Percentiles rank a stretch among this genome's conserved stretches.
phyloP scores from a whole-genome alignment of 495 filamentous ascomycete genomes.

The Trichoderma orchidacearum region DNA sequence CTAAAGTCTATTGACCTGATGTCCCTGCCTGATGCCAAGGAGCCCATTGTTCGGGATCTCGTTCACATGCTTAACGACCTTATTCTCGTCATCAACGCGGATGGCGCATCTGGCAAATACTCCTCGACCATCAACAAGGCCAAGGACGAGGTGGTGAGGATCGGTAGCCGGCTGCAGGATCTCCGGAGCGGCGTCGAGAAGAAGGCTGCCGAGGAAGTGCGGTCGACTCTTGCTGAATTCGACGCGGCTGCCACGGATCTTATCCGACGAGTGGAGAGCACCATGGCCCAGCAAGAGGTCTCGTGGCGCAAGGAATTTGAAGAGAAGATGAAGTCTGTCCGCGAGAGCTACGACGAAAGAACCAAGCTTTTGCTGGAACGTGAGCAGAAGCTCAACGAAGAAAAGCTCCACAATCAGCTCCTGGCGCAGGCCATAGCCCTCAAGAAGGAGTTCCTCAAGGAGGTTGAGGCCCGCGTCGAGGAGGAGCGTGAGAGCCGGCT shows the following conservation, averaged over 20 bases:
- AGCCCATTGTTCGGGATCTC: constrained; percentile 84
- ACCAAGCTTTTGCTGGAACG: constrained; percentile 62
- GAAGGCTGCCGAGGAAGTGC: constrained; percentile 65
- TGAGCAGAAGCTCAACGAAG: constrained; percentile 60
- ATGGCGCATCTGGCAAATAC: constrained; percentile 60
- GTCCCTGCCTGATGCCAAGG: constrained; percentile 55
- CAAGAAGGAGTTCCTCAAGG: constrained; percentile 65
- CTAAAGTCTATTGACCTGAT: constrained; percentile 60
- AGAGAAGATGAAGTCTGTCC: constrained; percentile 65
- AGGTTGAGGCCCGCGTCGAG: constrained; percentile 75
- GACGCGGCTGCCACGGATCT: constrained; percentile 49
- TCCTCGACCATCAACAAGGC: constrained; percentile 62
- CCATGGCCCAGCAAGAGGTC: constrained; percentile 59
- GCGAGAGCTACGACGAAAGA: constrained; percentile 62
- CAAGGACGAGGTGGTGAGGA: constrained; percentile 65
- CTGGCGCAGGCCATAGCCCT: constrained; percentile 83
- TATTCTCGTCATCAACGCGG: constrained; percentile 81
- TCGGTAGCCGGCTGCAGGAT: constrained; percentile 57
- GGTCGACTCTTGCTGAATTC: constrained; percentile 43
- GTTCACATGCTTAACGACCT: constrained; percentile 91
- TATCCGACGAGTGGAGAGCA: constrained; percentile 59
- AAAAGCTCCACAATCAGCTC: constrained; percentile 69
- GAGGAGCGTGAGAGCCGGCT: constrained; percentile 77
- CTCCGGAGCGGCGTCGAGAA: constrained; percentile 53
- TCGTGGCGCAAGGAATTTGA: constrained; percentile 84